phyloP scores from a whole-genome alignment of 2,329 filamentous ascomycete species.

The Chalaropsis ovoidea region DNA sequence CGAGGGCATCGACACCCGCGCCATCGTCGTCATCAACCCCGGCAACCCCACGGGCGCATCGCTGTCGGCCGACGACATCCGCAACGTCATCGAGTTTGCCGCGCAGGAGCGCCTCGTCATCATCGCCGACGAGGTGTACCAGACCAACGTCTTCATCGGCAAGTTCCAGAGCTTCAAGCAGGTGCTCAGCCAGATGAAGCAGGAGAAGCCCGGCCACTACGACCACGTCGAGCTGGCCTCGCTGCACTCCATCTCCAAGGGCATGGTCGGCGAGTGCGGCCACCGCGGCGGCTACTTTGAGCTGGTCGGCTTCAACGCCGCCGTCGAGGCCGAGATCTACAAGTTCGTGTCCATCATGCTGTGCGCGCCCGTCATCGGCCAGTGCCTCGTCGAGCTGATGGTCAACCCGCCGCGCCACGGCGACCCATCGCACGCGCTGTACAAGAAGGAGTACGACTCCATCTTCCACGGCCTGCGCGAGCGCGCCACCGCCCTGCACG shows the following conservation, averaged over 20 bases:
- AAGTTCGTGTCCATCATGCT: slow-evolving; percentile 97
- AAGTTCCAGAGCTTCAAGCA: slow-evolving; percentile 95
- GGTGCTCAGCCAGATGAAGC: slow-evolving; percentile 69
- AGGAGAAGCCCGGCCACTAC: slow-evolving; percentile 63
- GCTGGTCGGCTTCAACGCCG: slow-evolving; percentile 74
- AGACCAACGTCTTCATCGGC: slow-evolving; percentile 94
- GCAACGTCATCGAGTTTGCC: slow-evolving; percentile 76
- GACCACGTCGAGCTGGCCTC: slow-evolving; percentile 81
- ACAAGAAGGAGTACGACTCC: slow-evolving; percentile 71
- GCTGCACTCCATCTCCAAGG: slow-evolving; percentile 89
- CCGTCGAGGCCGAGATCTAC: slow-evolving; percentile 89
- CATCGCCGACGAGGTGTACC: slow-evolving; percentile 95
- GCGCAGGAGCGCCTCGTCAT: slow-evolving; percentile 76
- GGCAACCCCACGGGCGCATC: slow-evolving; percentile 94
- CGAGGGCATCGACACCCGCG: slow-evolving; percentile 75
- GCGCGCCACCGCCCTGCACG: slow-evolving; percentile 75
- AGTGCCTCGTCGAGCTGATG: slow-evolving; percentile 96
- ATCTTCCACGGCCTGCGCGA: slow-evolving; percentile 70
- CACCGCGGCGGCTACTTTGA: slow-evolving; percentile 98
- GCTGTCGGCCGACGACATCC: slow-evolving; percentile 67
- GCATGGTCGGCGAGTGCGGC: slow-evolving; percentile 97
- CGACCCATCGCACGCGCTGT: slow-evolving; percentile 73
- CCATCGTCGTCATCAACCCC: slow-evolving; percentile 95
- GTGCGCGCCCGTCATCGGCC: slow-evolving; percentile 87
- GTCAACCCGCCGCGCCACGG: slow-evolving; percentile 84